These are phyloP conservation scores for sorghum (Sorghum bicolor) DNA, from an alignment of 176 grass and related monocot genomes.

Conservation along the genomic window Sorghum_bicolor_NCBIv3 NC_012871.2:68656501-68657000, in stretches of 20 bases:
- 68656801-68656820: constrained; percentile 26
- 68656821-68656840: constrained; percentile 9
- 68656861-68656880: constrained; percentile 55
- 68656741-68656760: constrained; percentile 61
- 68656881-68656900: constrained; percentile 56
- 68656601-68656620: constrained; percentile 33
- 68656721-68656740: constrained; percentile 55
- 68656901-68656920: constrained; percentile 60
- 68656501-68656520: constrained; percentile 50
- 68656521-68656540: constrained; percentile 66
- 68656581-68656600: neutral
- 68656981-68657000: constrained; percentile 50
- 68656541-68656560: constrained; percentile 22
- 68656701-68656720: constrained; percentile 45
- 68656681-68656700: constrained; percentile 59
- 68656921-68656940: constrained; percentile 57
- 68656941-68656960: constrained; percentile 62
- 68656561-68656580: constrained; percentile 3
- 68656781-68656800: constrained; percentile 17
- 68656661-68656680: constrained; percentile 62
- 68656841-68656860: constrained; percentile 17
- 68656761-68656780: constrained; percentile 62
- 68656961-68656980: constrained; percentile 56
- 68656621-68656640: constrained; percentile 48
- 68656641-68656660: constrained; percentile 56